Percentiles rank a stretch among this genome's conserved stretches.
These are phyloP conservation scores for Ambrosia trifida DNA, from an alignment of 129 eudicot species.

Conservation along the genomic window DNA sequence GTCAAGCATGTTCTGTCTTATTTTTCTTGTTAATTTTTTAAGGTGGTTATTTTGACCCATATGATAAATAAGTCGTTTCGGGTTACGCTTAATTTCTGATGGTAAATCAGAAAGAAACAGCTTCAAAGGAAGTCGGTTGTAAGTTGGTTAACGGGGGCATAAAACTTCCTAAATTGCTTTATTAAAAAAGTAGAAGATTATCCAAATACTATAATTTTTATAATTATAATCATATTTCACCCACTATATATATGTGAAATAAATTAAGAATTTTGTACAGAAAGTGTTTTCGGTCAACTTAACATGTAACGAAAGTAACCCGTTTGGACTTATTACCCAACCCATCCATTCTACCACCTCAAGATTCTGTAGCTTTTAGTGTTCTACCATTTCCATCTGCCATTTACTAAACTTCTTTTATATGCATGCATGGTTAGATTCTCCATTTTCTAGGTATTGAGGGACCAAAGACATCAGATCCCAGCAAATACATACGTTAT, in stretches of 20 bases:
- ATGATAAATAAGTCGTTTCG: background rate
- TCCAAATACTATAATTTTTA: background rate
- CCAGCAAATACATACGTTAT: conserved; percentile 89
- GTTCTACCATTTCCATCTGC: conserved; percentile 3
- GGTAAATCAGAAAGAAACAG: background rate
- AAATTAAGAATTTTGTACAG: background rate
- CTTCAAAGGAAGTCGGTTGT: background rate
- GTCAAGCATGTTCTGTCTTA: conserved; percentile 33
- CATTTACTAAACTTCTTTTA: conserved; percentile 18
- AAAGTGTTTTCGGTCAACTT: background rate
- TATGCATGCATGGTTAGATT: conserved; percentile 43
- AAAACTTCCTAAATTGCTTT: background rate
- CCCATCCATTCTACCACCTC: background rate
- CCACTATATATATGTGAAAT: background rate
- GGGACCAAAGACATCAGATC: conserved; percentile 97
- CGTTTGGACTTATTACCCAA: background rate
- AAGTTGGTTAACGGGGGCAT: background rate
- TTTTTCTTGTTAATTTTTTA: background rate
- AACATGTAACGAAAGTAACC: background rate
- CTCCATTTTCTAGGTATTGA: conserved; percentile 93
- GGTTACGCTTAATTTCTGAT: background rate
- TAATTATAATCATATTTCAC: background rate
- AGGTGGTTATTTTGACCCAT: background rate
- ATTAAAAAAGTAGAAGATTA: background rate
- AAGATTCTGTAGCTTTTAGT: background rate